phyloP scores from a whole-genome alignment of 306 rosid genomes.

The Abrus precatorius region DNA sequence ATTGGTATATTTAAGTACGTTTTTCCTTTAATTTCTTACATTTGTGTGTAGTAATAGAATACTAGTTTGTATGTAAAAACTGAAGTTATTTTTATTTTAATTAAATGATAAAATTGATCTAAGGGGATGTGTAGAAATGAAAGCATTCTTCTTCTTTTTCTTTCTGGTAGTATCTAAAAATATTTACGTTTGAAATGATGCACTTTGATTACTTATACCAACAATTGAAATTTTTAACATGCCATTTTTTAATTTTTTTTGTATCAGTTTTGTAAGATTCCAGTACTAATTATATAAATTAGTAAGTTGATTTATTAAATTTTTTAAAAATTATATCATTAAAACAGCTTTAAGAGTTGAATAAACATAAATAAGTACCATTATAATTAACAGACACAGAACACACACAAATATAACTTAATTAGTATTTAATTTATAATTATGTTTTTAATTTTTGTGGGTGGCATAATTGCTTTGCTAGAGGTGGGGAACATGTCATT shows the following conservation, averaged over 20 bases:
- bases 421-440: not conserved
- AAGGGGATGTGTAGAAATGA: no score
- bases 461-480: constrained; percentile 22
- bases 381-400: not conserved
- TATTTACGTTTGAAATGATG: not conserved
- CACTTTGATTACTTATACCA: not conserved
- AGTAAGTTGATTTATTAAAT: not conserved
- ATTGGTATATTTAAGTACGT: not conserved
- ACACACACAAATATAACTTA: not conserved
- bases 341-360: not conserved
- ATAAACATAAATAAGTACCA: not conserved
- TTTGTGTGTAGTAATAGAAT: not conserved
- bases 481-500: constrained; percentile 47
- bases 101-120: not conserved
- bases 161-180: no score
- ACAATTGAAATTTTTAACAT: not conserved
- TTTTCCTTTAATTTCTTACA: not conserved
- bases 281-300: not conserved
- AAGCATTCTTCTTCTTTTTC: no score
- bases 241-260: not conserved
- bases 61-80: not conserved
- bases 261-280: not conserved
- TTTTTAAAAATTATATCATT: not conserved
- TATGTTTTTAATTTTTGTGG: not conserved
- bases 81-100: not conserved